Evolutionary conservation across 257 asterid genomes (phyloP).

Genomic region (Ilex aquifolium): DNA sequence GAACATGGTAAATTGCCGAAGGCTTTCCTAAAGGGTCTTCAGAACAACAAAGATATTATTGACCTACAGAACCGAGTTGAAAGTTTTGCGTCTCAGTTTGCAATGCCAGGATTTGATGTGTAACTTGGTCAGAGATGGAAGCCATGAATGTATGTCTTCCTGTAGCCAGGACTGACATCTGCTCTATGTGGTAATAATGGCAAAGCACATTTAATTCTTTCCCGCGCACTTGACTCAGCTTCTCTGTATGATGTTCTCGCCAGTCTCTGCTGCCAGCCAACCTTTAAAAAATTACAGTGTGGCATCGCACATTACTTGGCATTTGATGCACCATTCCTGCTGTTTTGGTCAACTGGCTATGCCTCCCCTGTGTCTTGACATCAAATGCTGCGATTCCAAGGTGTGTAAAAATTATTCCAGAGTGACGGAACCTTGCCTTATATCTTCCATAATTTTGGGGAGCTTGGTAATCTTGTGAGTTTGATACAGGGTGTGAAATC

Average conservation of each 20-base stretch:
- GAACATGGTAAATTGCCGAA: constrained; percentile 67
- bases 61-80: constrained; percentile 76
- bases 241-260: neutral
- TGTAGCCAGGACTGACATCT: neutral
- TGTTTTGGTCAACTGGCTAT: too few species aligned
- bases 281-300: too few species aligned
- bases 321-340: constrained; percentile 1
- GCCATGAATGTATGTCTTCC: neutral
- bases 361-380: too few species aligned
- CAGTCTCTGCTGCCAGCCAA: neutral
- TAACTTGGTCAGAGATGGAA: constrained; percentile 10
- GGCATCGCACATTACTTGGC: neutral
- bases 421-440: constrained; percentile 5
- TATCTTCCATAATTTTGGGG: constrained; percentile 15
- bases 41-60: constrained; percentile 66
- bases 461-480: constrained; percentile 5
- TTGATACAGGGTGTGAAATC: neutral
- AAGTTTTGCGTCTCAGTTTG: constrained; percentile 76
- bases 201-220: constrained; percentile 1
- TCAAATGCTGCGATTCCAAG: too few species aligned
- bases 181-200: constrained; percentile 10
- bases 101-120: constrained; percentile 80
- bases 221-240: neutral
- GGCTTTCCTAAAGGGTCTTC: constrained; percentile 64
- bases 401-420: neutral